A percentile compares a stretch with the other conserved stretches of the same genome.
Evolutionary conservation across 2,329 filamentous ascomycete species (phyloP).

Genomic region (Hymenoscyphus fructigenus): DNA sequence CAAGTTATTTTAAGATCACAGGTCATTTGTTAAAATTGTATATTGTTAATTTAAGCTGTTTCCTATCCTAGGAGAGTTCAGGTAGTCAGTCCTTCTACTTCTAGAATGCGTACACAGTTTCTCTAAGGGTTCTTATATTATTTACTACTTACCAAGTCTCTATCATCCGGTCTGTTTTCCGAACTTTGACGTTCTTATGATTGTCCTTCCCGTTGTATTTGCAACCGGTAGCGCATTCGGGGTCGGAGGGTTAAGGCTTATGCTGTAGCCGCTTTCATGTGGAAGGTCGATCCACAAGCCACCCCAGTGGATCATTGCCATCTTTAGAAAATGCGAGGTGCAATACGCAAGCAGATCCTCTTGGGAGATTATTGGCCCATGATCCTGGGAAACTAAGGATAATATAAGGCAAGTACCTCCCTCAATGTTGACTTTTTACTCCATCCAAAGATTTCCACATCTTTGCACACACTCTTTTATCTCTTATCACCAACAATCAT

Average conservation of each 20-base stretch:
- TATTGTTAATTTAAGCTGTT: too few relatives aligned
- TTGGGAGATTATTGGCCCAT: not conserved
- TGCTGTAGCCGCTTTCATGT: not conserved
- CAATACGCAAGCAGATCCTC: not conserved
- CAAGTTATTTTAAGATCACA: too few relatives aligned
- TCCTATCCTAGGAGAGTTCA: too few relatives aligned
- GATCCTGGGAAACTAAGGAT: not conserved
- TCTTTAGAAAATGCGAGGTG: not conserved
- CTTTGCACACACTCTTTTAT: not conserved
- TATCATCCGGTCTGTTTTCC: too few relatives aligned
- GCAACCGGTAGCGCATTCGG: not conserved
- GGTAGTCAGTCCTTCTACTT: too few relatives aligned
- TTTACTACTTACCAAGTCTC: too few relatives aligned
- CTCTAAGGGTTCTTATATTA: too few relatives aligned
- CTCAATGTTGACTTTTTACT: not conserved
- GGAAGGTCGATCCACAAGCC: too few relatives aligned
- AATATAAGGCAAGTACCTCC: not conserved
- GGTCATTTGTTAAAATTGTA: too few relatives aligned
- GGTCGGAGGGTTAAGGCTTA: not conserved
- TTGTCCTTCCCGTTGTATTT: too few relatives aligned
- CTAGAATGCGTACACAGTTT: too few relatives aligned
- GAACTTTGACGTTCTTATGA: too few relatives aligned
- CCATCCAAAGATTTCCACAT: not conserved
- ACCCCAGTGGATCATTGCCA: not conserved
- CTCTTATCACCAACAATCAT: not conserved